These are phyloP conservation scores for Verticillium isaacii DNA, from an alignment of 2,329 filamentous ascomycete species.

Conservation along the genomic window DNA sequence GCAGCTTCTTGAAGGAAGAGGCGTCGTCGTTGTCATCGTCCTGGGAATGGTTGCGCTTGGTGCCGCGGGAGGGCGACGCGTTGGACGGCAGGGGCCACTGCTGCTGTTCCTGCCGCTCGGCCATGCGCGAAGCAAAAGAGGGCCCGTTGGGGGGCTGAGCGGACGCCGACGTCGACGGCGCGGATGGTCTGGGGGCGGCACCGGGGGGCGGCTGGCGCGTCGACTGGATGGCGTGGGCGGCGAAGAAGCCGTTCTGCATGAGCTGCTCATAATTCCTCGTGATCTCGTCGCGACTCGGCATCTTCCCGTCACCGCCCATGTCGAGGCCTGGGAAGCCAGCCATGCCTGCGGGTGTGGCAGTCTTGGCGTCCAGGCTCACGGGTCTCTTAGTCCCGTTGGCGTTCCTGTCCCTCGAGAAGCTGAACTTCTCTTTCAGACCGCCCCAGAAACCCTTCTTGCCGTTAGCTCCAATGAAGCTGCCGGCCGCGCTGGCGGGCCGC, in stretches of 20 bases:
- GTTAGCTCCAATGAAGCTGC: conserved; percentile 4
- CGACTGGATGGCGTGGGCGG: conserved; percentile 52
- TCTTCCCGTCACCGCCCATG: conserved; percentile 16
- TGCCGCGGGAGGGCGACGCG: conserved; percentile 31
- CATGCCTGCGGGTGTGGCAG: conserved; percentile 3
- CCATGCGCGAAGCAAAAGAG: conserved; percentile 9
- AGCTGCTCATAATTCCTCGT: conserved; percentile 52
- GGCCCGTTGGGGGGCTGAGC: conserved; percentile 6
- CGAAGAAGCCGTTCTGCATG: conserved; percentile 54
- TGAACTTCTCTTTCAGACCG: conserved; percentile 20
- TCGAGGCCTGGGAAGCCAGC: neutral
- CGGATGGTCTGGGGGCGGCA: conserved; percentile 1
- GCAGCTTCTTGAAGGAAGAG: conserved; percentile 41
- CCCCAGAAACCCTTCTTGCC: conserved; percentile 23
- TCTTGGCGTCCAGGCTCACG: conserved; percentile 14
- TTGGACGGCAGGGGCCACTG: conserved; percentile 16
- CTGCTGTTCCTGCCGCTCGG: conserved; percentile 7
- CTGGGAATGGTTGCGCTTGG: conserved; percentile 41
- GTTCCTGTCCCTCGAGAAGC: conserved; percentile 14
- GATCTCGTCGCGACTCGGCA: conserved; percentile 43
- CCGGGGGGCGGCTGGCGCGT: conserved; percentile 39
- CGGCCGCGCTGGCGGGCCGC: conserved; percentile 11
- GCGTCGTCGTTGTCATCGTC: conserved; percentile 23
- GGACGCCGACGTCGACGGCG: conserved; percentile 7
- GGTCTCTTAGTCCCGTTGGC: conserved; percentile 9